Percentiles rank a stretch among this genome's conserved stretches.
Evolutionary conservation across 768 basidiomycete genomes (phyloP).

Genomic region (Mycena haematopus): DNA sequence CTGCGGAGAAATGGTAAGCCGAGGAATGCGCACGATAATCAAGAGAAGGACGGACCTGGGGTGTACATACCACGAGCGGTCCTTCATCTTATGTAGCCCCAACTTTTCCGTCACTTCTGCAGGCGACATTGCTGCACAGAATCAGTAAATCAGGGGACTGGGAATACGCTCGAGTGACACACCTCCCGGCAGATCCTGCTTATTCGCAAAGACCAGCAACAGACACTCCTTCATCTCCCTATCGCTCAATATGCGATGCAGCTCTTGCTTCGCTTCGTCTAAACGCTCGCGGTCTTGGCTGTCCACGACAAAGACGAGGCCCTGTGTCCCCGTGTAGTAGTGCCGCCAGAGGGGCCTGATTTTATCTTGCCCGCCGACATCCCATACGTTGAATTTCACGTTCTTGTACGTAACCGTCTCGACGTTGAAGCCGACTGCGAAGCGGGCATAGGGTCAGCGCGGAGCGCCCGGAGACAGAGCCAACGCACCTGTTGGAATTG

Average conservation of each 20-base stretch:
- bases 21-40: conserved; percentile 1
- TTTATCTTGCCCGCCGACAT: conserved; percentile 99
- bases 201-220: conserved; percentile 98
- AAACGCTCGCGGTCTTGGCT: conserved; percentile 94
- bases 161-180: conserved; percentile 7
- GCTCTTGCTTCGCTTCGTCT: conserved; percentile 94
- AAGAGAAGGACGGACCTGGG: conserved; percentile 71
- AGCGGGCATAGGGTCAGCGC: conserved; percentile 2
- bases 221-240: conserved; percentile 98
- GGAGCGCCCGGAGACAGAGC: conserved; percentile 9
- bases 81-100: conserved; percentile 94
- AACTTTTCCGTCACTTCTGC: conserved; percentile 98
- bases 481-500: conserved; percentile 90
- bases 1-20: conserved; percentile 45
- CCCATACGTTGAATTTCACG: conserved; percentile 94
- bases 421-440: conserved; percentile 94
- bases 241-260: conserved; percentile 95
- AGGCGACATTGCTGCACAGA: conserved; percentile 89
- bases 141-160: conserved; percentile 2
- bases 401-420: conserved; percentile 99
- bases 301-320: conserved; percentile 97
- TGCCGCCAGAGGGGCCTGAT: conserved; percentile 98
- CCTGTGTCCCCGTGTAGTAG: conserved; percentile 99
- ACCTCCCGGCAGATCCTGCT: conserved; percentile 98
- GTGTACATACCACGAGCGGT: conserved; percentile 99